These are phyloP conservation scores for Fusarium gaditjirri DNA, from an alignment of 2,329 filamentous ascomycete species.

Conservation along the genomic window DNA sequence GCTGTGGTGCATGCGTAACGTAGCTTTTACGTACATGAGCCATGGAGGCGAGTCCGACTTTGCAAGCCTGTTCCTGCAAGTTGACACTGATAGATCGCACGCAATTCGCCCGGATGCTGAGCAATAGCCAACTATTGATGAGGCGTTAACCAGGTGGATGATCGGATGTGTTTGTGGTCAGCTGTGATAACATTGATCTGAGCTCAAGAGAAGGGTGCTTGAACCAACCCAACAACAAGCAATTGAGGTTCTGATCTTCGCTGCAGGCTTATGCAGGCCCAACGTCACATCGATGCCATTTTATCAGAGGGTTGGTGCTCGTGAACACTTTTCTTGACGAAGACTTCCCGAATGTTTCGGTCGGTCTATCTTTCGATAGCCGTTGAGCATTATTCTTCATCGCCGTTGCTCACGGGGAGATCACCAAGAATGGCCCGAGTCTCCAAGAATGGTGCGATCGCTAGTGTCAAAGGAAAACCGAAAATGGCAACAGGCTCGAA, in stretches of 20 bases:
- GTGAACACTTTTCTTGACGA: neutral
- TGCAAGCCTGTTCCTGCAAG: neutral
- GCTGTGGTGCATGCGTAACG: slow-evolving; percentile 9
- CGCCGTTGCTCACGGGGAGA: slow-evolving; percentile 9
- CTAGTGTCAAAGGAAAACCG: neutral
- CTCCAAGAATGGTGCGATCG: slow-evolving; percentile 12
- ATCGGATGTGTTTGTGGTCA: slow-evolving; percentile 4
- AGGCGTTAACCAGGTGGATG: neutral
- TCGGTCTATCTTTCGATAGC: neutral
- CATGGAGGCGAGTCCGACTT: slow-evolving; percentile 7
- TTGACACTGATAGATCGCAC: slow-evolving; percentile 17
- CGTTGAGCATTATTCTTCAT: neutral
- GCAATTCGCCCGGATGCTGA: slow-evolving; percentile 11
- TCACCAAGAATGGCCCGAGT: slow-evolving; percentile 3
- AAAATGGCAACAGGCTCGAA: neutral
- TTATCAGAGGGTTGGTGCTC: neutral
- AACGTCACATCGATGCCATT: slow-evolving; percentile 4
- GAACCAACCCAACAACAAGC: neutral
- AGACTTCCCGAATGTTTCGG: neutral
- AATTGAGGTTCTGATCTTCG: neutral
- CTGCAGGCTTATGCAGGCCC: neutral
- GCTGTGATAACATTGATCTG: neutral
- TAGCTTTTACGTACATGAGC: slow-evolving; percentile 18
- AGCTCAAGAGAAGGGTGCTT: neutral
- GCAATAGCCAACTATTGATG: neutral